These are phyloP conservation scores for Zizania palustris DNA, from an alignment of 202 grass and related monocot genomes.

Conservation along the genomic window DNA sequence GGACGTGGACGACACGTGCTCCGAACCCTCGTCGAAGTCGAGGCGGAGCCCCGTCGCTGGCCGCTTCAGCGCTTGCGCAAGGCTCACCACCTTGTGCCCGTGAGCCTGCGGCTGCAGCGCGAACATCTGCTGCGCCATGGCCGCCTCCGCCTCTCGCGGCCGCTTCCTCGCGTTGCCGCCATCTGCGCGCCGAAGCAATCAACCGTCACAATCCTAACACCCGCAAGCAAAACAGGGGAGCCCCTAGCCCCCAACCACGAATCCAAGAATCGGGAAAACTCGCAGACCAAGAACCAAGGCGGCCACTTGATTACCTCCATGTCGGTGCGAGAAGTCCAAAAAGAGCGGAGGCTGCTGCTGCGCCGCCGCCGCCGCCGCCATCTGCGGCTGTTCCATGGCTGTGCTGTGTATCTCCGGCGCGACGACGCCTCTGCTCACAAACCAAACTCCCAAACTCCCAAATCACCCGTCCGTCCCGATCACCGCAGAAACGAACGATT, in stretches of 20 bases:
- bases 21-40: slow-evolving; percentile 48
- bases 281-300: neutral
- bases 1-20: slow-evolving; percentile 41
- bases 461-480: slow-evolving; percentile 41
- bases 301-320: slow-evolving; percentile 51
- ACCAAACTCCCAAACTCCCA: slow-evolving; percentile 13
- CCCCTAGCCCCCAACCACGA: neutral
- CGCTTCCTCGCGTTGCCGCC: slow-evolving; percentile 51
- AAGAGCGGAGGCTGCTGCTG: slow-evolving; percentile 31
- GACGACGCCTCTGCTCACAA: slow-evolving; percentile 38
- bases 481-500: neutral
- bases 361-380: neutral
- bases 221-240: neutral
- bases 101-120: slow-evolving; percentile 42
- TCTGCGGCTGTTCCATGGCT: slow-evolving; percentile 27
- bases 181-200: slow-evolving; percentile 10
- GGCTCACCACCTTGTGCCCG: slow-evolving; percentile 33
- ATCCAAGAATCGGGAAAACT: slow-evolving; percentile 13
- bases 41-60: slow-evolving; percentile 55
- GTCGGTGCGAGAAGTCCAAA: slow-evolving; percentile 40
- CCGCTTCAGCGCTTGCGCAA: slow-evolving; percentile 49
- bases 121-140: slow-evolving; percentile 36
- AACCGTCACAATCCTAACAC: neutral
- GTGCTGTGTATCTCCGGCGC: slow-evolving; percentile 28
- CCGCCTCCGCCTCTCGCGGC: slow-evolving; percentile 39